These are phyloP conservation scores for Proliferodiscus dingleyae DNA, from an alignment of 2,329 filamentous ascomycete species.

Conservation along the genomic window DNA sequence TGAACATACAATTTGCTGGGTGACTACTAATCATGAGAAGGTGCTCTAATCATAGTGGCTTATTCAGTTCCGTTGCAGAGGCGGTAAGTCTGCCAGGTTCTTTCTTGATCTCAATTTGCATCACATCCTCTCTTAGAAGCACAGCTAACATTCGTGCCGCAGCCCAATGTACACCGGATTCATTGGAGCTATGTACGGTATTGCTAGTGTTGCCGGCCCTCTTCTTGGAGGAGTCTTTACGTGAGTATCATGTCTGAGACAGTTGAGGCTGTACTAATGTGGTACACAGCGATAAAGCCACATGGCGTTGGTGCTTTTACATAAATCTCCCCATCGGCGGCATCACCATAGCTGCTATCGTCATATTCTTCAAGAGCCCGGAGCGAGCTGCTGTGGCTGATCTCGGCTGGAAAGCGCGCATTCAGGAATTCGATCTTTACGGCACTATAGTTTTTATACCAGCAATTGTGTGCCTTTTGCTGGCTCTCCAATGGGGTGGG, in stretches of 20 bases:
- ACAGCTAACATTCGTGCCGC: background rate
- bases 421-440: constrained; percentile 31
- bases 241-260: too few species aligned
- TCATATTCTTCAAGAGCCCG: constrained; percentile 36
- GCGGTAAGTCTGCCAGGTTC: constrained; percentile 4
- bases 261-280: too few species aligned
- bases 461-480: constrained; percentile 33
- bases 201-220: constrained; percentile 30
- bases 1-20: background rate
- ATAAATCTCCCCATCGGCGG: constrained; percentile 34
- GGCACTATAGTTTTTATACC: constrained; percentile 29
- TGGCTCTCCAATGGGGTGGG: constrained; percentile 29
- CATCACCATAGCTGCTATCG: constrained; percentile 29
- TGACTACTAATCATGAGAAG: background rate
- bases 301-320: constrained; percentile 30
- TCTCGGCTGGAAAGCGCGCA: constrained; percentile 12
- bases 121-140: constrained; percentile 12
- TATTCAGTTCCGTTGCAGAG: constrained; percentile 26
- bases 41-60: constrained; percentile 31
- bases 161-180: constrained; percentile 18
- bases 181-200: constrained; percentile 29
- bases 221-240: constrained; percentile 32
- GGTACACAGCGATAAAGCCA: constrained; percentile 23
- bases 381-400: constrained; percentile 8
- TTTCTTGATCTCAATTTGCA: constrained; percentile 5